These are phyloP conservation scores for Cinchona pubescens DNA, from an alignment of 257 asterid genomes.

Conservation along the genomic window DNA sequence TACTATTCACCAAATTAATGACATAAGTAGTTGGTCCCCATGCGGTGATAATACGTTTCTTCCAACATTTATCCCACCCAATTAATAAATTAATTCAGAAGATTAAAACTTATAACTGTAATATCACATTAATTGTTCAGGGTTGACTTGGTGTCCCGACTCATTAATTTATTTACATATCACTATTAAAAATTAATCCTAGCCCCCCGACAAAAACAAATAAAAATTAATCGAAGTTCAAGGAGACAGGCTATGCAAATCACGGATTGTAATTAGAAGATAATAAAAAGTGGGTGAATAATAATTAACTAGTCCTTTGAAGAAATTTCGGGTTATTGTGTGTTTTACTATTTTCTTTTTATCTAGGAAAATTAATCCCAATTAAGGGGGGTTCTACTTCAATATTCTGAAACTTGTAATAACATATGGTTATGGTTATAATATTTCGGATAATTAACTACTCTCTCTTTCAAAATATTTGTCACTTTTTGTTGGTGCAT, in stretches of 20 bases:
- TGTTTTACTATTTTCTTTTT: too few species aligned
- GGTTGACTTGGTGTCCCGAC: slow-evolving; percentile 8
- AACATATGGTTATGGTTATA: too few species aligned
- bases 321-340: neutral
- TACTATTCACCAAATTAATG: neutral
- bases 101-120: neutral
- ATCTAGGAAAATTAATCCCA: too few species aligned
- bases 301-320: neutral
- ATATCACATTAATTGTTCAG: neutral
- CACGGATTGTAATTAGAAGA: neutral
- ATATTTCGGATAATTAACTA: too few species aligned
- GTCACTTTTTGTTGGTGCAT: too few species aligned
- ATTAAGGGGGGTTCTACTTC: too few species aligned
- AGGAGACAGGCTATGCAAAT: neutral
- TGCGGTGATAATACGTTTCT: slow-evolving; percentile 18
- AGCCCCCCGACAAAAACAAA: too few species aligned
- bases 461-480: too few species aligned
- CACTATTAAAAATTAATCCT: too few species aligned
- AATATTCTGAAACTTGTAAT: too few species aligned
- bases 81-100: slow-evolving; percentile 11
- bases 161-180: neutral
- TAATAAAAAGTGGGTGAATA: neutral
- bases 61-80: slow-evolving; percentile 30
- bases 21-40: neutral
- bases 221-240: neutral